Percentiles rank a stretch among this genome's conserved stretches.
phyloP scores from a whole-genome alignment of 139 green algal genomes.

The Limnomonas spitsbergensis region DNA sequence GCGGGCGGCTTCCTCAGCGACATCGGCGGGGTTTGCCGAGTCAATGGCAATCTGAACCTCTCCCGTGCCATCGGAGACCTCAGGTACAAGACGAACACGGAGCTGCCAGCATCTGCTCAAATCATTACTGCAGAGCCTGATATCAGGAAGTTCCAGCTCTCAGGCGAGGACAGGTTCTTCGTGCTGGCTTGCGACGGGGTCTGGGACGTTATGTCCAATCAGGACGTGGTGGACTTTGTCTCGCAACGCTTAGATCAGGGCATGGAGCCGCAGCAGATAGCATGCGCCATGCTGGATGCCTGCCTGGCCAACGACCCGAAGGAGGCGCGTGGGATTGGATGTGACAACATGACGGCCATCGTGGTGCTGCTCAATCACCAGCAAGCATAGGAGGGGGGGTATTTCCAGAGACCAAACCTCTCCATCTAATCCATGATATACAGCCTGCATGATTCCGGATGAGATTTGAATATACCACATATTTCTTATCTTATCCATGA shows the following conservation, averaged over 20 bases:
- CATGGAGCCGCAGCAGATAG: conserved; percentile 47
- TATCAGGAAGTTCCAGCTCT: conserved; percentile 46
- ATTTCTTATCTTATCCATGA: no score
- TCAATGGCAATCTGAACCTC: conserved; percentile 95
- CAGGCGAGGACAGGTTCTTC: conserved; percentile 81
- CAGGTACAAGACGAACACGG: conserved; percentile 84
- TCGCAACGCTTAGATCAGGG: conserved; percentile 51
- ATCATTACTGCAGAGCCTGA: conserved; percentile 84
- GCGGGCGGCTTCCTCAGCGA: conserved; percentile 66
- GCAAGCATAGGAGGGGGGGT: no score
- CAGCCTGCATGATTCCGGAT: no score
- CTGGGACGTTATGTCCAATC: conserved; percentile 90
- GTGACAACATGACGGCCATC: conserved; percentile 86
- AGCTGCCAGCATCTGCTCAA: conserved; percentile 60
- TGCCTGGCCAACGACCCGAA: conserved; percentile 85
- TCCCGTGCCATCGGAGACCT: conserved; percentile 93
- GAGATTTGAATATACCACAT: no score
- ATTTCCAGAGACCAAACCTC: no score
- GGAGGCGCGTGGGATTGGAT: conserved; percentile 71
- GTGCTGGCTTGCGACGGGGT: conserved; percentile 89
- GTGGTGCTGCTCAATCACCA: conserved; percentile 54
- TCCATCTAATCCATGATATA: no score
- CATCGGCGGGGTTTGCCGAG: conserved; percentile 54
- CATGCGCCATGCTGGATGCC: conserved; percentile 74
- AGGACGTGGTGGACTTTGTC: conserved; percentile 88